Base-by-base conservation (phyloP, 2,329 filamentous ascomycete species). In the Fusarium haematococcum region DNA sequence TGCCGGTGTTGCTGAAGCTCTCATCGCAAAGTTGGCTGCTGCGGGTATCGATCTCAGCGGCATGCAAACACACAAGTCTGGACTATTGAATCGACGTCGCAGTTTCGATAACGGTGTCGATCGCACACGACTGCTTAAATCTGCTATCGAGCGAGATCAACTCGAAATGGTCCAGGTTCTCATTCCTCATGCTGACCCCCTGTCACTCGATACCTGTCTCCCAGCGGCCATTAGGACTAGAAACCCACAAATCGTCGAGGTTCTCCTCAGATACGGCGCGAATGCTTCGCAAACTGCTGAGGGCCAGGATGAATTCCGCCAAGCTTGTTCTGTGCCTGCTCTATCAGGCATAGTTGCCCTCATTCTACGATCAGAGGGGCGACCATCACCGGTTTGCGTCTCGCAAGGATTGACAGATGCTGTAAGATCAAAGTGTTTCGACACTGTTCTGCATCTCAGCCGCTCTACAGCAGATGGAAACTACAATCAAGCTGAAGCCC, bases 331-430 rank as follows among this genome's bases (percentile, higher is more conserved):
- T 16, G 77, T 83, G 9, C 87, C 86, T 7, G 84, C 83, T 4
- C 82, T 86, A 41, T 80, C 85, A 2, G 84, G 85, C 5, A 76
- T 91, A 50, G 79, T 90, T 18, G 84, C 82, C 13, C 82, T 88
- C 23, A 74, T 91, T 7, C 77, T 91, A 1, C 84, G 84, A 54
- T 88, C 88, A 1, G 85, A 87, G 8, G 86, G 86, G 14, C 82
- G 83, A 20, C 88, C 88, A 0, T 78, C 84, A 0, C 75, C 82
- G 4, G 71, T 81, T 2, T 84, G 83, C 76, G 75, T 87, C 9
- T 89, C 88, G 4, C 84, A 88, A 56, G 85, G 84, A 56, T 84
- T 91, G 85, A 84, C 86, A 13, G 87, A 88, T 54, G 89, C 89
- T 5, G 81, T 86, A 1, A 83, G 82, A 33, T 85, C 85, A 5